Conservation (phyloP, 2,329 filamentous ascomycete genomes). For the Pseudogymnoascus sp. region DNA sequence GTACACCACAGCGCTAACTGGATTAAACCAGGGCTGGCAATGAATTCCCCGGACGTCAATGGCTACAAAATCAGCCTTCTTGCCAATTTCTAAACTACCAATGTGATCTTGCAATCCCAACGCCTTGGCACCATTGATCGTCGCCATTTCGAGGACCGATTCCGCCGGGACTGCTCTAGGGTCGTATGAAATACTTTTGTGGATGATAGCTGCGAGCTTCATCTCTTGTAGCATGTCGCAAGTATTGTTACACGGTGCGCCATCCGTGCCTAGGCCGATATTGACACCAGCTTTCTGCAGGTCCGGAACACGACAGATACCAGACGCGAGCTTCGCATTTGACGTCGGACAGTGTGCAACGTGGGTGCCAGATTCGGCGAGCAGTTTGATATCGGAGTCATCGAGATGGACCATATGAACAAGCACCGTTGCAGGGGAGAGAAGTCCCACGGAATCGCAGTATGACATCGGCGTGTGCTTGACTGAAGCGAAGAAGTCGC, state of each 20-base stretch:
- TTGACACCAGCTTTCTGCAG: conserved; percentile 37
- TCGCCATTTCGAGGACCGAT: conserved; percentile 40
- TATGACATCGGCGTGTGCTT: conserved; percentile 36
- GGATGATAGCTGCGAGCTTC: conserved; percentile 41
- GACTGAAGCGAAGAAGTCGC: conserved; percentile 27
- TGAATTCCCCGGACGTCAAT: conserved; percentile 26
- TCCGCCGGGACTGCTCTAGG: conserved; percentile 37
- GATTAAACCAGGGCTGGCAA: conserved; percentile 12
- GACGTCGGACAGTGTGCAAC: conserved; percentile 44
- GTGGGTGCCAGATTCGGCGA: conserved; percentile 34
- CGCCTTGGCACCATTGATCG: conserved; percentile 40
- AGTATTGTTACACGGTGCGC: conserved; percentile 43
- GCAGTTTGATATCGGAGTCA: conserved; percentile 33
- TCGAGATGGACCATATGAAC: conserved; percentile 45
- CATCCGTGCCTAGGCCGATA: conserved; percentile 42
- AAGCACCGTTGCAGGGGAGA: conserved; percentile 36
- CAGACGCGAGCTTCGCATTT: conserved; percentile 44
- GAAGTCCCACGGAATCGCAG: conserved; percentile 30
- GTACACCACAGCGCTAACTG: conserved; percentile 38
- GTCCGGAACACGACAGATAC: conserved; percentile 39
- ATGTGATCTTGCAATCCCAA: conserved; percentile 34
- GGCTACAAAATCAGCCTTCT: conserved; percentile 37
- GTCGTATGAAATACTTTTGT: conserved; percentile 35
- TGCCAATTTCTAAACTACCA: conserved; percentile 35
- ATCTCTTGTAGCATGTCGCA: conserved; percentile 44